Evolutionary conservation across 2,329 filamentous ascomycete species (phyloP), one percentile per base, ranked within the genome.

Genomic region (Dactylellina parvicollis): DNA sequence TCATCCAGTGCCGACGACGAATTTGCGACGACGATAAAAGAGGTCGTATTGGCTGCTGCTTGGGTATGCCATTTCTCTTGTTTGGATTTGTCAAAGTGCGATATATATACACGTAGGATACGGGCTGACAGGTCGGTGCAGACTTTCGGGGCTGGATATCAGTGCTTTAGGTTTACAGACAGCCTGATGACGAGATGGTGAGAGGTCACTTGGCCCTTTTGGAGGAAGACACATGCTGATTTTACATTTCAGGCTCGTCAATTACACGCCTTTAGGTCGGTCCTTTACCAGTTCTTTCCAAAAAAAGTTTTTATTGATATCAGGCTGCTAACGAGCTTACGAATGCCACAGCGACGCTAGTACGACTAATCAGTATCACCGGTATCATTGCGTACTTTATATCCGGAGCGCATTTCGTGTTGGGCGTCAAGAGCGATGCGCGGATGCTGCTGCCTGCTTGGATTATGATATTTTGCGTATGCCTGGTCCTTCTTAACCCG

Each of bases 181-280:
- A 92, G 90, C 80, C 86, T 93, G 78, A 92, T 93, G 90, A 92
- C 90, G 74, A 84, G 91, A 81, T 93, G 90, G 89, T 91, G 79
- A 40, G 32, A 28, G 30, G 46, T n/a, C 16, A 18, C 20, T 12
- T 30, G 60, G 18, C 8, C 54, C 30, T n/a, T 42, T 44, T 32
- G 12, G 4, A 5, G n/a, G n/a, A 16, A 56, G 26, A 74, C 32
- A 75, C 8, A 76, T 60, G 38, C 36, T 66, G 42, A 66, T 26
- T 34, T 47, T 65, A 59, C 26, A 24, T 28, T 14, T 4, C 67
- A 91, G 90, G 91, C 88, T 95, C 77, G 85, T 94, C 77, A 90
- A 92, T 80, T 95, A 94, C 82, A 92, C 91, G 12, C 90, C 91
- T 1, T 86, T 88, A 80, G 80, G 80, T 81, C 78, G 57, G 66